Conservation (phyloP, 116 monocot species). For the Phalaenopsis hybrid region DNA sequence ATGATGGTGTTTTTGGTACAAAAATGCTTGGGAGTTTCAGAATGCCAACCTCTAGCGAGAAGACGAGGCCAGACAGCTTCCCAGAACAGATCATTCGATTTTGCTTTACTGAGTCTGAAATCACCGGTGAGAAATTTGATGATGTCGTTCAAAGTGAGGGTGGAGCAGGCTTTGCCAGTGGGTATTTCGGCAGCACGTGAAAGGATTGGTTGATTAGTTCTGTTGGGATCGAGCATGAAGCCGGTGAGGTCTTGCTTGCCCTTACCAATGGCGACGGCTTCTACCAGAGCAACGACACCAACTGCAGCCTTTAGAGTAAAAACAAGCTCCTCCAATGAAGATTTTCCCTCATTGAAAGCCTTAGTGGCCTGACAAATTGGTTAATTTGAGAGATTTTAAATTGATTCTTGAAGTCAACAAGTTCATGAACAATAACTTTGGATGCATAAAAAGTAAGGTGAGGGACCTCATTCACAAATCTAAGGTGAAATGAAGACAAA, state of each 20-base stretch:
- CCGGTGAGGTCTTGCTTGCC: slow-evolving; percentile 46
- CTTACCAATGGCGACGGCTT: slow-evolving; percentile 36
- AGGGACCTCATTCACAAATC: too few relatives aligned
- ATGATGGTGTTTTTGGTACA: slow-evolving; percentile 31
- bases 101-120: slow-evolving; percentile 45
- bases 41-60: slow-evolving; percentile 52
- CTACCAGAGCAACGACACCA: slow-evolving; percentile 20
- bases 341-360: slow-evolving; percentile 29
- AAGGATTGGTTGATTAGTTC: slow-evolving; percentile 13
- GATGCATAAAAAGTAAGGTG: too few relatives aligned
- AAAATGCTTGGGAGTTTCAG: slow-evolving; percentile 32
- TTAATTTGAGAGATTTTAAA: not conserved
- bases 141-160: slow-evolving; percentile 23
- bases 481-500: too few relatives aligned
- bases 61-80: slow-evolving; percentile 56
- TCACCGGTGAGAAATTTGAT: slow-evolving; percentile 38
- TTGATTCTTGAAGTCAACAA: not conserved
- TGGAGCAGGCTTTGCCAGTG: slow-evolving; percentile 39
- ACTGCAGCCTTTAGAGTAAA: slow-evolving; percentile 24
- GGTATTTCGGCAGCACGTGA: slow-evolving; percentile 25
- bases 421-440: not conserved
- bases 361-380: slow-evolving; percentile 26
- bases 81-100: slow-evolving; percentile 50
- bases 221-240: slow-evolving; percentile 16
- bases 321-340: slow-evolving; percentile 35